Evolutionary conservation across 768 basidiomycete genomes (phyloP).

Genomic region (Tephrocybe rancida): DNA sequence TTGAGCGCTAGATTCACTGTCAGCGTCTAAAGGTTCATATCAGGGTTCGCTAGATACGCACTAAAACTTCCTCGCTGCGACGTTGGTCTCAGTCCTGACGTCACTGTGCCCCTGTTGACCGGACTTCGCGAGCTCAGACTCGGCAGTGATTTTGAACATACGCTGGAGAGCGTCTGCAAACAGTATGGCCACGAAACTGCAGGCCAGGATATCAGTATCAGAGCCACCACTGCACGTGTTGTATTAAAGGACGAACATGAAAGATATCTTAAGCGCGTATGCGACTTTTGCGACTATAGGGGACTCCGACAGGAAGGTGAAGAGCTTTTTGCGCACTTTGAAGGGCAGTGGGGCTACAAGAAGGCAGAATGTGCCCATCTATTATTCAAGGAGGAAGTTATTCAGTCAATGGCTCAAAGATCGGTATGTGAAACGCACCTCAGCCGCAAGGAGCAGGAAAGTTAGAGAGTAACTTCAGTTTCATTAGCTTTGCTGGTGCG

Average conservation of each 20-base stretch:
- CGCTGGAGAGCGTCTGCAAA: slow-evolving; percentile 93
- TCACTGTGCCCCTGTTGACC: slow-evolving; percentile 54
- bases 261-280: slow-evolving; percentile 91
- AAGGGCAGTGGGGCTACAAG: slow-evolving; percentile 89
- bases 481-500: not conserved
- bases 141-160: slow-evolving; percentile 81
- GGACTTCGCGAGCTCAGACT: slow-evolving; percentile 67
- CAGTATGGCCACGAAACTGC: slow-evolving; percentile 80
- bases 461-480: slow-evolving; percentile 72
- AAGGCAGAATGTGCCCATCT: slow-evolving; percentile 85
- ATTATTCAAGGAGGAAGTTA: not conserved
- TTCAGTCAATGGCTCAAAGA: not conserved
- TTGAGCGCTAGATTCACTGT: slow-evolving; percentile 59
- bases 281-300: slow-evolving; percentile 80
- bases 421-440: slow-evolving; percentile 41
- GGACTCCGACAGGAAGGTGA: slow-evolving; percentile 72
- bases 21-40: not conserved
- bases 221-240: not conserved
- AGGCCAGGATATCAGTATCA: not conserved
- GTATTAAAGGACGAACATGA: slow-evolving; percentile 72
- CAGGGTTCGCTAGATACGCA: slow-evolving; percentile 37
- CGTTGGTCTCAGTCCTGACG: slow-evolving; percentile 81
- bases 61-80: slow-evolving; percentile 95
- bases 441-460: slow-evolving; percentile 77
- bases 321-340: slow-evolving; percentile 66